phyloP scores from a whole-genome alignment of 345 rosid genomes.

The Eucalyptus shirleyi region DNA sequence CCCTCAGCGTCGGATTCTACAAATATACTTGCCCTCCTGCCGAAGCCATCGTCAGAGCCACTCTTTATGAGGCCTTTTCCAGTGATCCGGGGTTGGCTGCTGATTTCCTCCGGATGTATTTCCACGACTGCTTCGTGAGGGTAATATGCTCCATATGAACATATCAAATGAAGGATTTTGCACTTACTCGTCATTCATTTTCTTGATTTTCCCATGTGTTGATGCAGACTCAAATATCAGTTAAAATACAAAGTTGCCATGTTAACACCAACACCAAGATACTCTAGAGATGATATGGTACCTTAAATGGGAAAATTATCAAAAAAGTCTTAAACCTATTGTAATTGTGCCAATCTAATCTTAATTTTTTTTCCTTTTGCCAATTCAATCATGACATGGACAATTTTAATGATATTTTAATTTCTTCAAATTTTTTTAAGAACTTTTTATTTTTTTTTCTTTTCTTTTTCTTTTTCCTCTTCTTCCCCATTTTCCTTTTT shows the following conservation, averaged over 20 bases:
- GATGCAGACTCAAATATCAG: neutral
- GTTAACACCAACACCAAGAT: neutral
- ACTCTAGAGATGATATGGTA: neutral
- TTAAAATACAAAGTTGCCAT: neutral
- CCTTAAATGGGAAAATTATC: too few species aligned
- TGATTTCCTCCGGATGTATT: slow-evolving; percentile 9
- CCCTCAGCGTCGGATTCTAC: slow-evolving; percentile 3
- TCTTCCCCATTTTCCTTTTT: too few species aligned
- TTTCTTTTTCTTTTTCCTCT: too few species aligned
- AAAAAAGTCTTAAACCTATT: too few species aligned
- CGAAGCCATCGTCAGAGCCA: neutral
- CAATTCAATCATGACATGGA: too few species aligned
- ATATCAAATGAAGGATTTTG: neutral
- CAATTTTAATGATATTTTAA: too few species aligned
- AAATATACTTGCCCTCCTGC: neutral
- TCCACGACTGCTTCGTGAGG: slow-evolving; percentile 21
- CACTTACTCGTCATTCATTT: neutral
- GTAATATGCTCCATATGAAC: neutral
- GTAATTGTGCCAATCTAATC: rapidly evolving
- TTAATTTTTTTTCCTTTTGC: too few species aligned
- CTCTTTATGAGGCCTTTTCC: neutral
- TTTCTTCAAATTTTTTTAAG: too few species aligned
- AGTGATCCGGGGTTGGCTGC: slow-evolving; percentile 2
- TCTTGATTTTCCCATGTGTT: neutral
- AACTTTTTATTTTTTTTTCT: too few species aligned